phyloP scores from a whole-genome alignment of 2,329 filamentous ascomycete genomes.

The Aspergillus brunneoviolaceus region DNA sequence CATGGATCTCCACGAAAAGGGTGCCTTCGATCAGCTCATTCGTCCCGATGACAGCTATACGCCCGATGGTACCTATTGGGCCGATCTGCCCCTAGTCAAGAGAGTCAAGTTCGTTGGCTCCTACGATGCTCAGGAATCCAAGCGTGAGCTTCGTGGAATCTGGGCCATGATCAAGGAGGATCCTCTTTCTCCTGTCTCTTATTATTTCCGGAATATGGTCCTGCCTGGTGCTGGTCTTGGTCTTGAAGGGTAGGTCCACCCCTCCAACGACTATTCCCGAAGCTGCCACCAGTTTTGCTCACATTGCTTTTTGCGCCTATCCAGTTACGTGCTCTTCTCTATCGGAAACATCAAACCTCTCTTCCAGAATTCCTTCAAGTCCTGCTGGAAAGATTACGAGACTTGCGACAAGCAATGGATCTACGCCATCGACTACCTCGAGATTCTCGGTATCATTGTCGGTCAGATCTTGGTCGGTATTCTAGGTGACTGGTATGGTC shows the following conservation, averaged over 20 bases:
- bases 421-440: constrained; percentile 81
- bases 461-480: constrained; percentile 87
- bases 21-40: constrained; percentile 74
- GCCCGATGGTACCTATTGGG: constrained; percentile 84
- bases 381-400: constrained; percentile 69
- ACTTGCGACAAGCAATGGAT: constrained; percentile 80
- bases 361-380: constrained; percentile 70
- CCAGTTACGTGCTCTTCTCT: constrained; percentile 88
- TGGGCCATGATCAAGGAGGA: constrained; percentile 83
- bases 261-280: not conserved
- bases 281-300: not conserved
- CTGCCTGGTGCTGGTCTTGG: constrained; percentile 89
- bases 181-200: constrained; percentile 76
- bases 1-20: constrained; percentile 60
- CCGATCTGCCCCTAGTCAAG: constrained; percentile 71
- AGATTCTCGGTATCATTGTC: constrained; percentile 92
- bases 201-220: constrained; percentile 88
- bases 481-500: constrained; percentile 63
- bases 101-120: constrained; percentile 72
- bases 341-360: constrained; percentile 89
- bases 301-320: not conserved
- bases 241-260: constrained; percentile 67
- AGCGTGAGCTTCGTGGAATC: constrained; percentile 64
- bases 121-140: constrained; percentile 69
- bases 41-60: constrained; percentile 88